Evolutionary conservation across 176 grass and related monocot genomes (phyloP).

Genomic region (Aegilops tauschii): DNA sequence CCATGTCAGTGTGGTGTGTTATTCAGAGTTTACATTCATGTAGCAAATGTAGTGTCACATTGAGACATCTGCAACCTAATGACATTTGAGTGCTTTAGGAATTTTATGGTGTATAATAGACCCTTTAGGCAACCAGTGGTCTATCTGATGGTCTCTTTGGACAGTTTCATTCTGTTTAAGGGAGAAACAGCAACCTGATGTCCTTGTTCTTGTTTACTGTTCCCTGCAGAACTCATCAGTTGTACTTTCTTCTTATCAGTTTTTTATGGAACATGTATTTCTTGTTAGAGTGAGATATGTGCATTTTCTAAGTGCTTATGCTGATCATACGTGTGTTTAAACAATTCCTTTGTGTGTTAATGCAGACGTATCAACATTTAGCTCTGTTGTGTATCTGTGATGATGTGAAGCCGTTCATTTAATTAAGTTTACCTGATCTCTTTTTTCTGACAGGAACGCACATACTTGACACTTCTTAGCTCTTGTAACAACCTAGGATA

Average conservation of each 20-base stretch:
- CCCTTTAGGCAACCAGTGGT: slow-evolving; percentile 36
- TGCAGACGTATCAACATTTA: neutral
- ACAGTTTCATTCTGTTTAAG: too few relatives aligned
- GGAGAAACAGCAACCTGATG: too few relatives aligned
- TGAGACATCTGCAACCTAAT: slow-evolving; percentile 37
- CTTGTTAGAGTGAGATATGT: too few relatives aligned
- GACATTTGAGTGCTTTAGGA: slow-evolving; percentile 34
- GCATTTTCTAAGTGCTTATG: too few relatives aligned
- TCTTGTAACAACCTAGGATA: neutral
- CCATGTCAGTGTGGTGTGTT: too few relatives aligned
- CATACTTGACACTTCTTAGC: neutral
- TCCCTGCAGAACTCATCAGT: too few relatives aligned
- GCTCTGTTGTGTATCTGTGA: neutral
- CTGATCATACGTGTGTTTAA: neutral
- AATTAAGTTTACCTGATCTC: neutral
- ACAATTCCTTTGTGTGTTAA: neutral
- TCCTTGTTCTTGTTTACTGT: too few relatives aligned
- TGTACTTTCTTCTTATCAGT: too few relatives aligned
- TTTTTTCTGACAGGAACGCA: neutral
- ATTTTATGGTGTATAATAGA: slow-evolving; percentile 30
- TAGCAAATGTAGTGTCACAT: neutral
- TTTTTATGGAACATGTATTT: too few relatives aligned
- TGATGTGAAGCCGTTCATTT: neutral
- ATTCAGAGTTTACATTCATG: neutral
- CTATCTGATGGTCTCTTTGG: too few relatives aligned